Conservation (phyloP, 331 rosid genomes). For the Dryas integrifolia region DNA sequence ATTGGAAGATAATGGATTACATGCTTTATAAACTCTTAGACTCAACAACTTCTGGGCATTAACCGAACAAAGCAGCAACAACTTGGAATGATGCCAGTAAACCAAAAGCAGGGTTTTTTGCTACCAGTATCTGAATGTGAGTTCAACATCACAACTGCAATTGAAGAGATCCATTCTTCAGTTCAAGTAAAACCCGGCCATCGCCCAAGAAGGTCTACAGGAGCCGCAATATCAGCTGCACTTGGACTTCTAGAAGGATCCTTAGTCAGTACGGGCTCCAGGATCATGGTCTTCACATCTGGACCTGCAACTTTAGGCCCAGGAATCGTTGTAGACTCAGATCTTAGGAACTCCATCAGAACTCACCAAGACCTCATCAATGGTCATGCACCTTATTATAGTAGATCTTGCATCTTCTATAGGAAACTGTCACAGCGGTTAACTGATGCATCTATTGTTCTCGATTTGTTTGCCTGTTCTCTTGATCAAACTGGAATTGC, state of each 20-base stretch:
- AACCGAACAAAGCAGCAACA: slow-evolving; percentile 44
- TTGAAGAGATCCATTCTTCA: slow-evolving; percentile 70
- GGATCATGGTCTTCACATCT: slow-evolving; percentile 85
- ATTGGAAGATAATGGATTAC: slow-evolving; percentile 13
- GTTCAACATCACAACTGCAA: slow-evolving; percentile 62
- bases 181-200: slow-evolving; percentile 21
- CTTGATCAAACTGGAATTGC: slow-evolving; percentile 90
- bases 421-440: slow-evolving; percentile 53
- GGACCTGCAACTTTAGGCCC: slow-evolving; percentile 92
- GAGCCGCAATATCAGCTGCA: slow-evolving; percentile 79
- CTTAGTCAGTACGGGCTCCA: slow-evolving; percentile 58
- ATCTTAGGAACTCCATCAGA: slow-evolving; percentile 56
- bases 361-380: slow-evolving; percentile 69
- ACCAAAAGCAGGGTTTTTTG: slow-evolving; percentile 60
- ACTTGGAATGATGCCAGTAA: slow-evolving; percentile 42
- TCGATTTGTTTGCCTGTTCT: slow-evolving; percentile 85
- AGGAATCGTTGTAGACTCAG: slow-evolving; percentile 62
- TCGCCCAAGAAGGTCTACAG: slow-evolving; percentile 72
- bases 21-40: slow-evolving; percentile 35
- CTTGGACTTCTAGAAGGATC: slow-evolving; percentile 79
- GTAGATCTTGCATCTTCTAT: slow-evolving; percentile 58
- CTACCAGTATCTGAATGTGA: slow-evolving; percentile 78
- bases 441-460: slow-evolving; percentile 54
- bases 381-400: slow-evolving; percentile 49
- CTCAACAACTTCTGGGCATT: slow-evolving; percentile 53